Percentiles rank a stretch among this genome's conserved stretches.
Evolutionary conservation across 305 asterid species (phyloP).

Genomic region (Fraxinus sp.): DNA sequence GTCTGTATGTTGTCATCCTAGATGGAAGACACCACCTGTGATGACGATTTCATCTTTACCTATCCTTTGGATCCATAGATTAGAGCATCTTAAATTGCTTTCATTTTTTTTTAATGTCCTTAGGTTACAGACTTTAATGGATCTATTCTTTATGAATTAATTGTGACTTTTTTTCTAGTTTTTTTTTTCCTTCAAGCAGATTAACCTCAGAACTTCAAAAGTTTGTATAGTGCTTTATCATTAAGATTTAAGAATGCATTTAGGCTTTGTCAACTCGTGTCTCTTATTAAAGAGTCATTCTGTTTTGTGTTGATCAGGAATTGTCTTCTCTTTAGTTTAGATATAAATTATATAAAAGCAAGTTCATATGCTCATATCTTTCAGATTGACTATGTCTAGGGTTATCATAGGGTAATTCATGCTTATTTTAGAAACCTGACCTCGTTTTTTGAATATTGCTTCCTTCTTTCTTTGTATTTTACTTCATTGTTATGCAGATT

Average conservation of each 20-base stretch:
- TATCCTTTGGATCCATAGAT: slow-evolving; percentile 6
- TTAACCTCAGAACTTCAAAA: slow-evolving; percentile 11
- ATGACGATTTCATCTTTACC: slow-evolving; percentile 11
- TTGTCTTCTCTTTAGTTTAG: not conserved
- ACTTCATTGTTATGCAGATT: not conserved
- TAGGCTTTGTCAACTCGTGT: slow-evolving; percentile 2
- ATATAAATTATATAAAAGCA: not conserved
- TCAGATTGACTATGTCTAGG: not conserved
- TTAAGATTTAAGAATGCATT: not conserved
- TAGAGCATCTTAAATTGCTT: not conserved
- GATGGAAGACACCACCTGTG: slow-evolving; percentile 17
- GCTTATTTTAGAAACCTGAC: not conserved
- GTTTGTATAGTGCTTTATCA: not conserved
- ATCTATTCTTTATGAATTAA: not conserved
- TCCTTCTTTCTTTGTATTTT: not conserved
- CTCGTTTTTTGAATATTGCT: not conserved
- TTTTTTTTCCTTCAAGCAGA: not conserved
- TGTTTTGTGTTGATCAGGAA: not conserved
- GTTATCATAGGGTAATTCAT: not conserved
- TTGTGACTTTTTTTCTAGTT: not conserved
- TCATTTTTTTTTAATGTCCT: not conserved
- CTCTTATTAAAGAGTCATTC: not conserved
- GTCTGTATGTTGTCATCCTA: slow-evolving; percentile 21
- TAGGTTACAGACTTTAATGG: not conserved
- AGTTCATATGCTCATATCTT: not conserved